Evolutionary conservation across 345 rosid species (phyloP).

Genomic region (Hibiscus trionum): DNA sequence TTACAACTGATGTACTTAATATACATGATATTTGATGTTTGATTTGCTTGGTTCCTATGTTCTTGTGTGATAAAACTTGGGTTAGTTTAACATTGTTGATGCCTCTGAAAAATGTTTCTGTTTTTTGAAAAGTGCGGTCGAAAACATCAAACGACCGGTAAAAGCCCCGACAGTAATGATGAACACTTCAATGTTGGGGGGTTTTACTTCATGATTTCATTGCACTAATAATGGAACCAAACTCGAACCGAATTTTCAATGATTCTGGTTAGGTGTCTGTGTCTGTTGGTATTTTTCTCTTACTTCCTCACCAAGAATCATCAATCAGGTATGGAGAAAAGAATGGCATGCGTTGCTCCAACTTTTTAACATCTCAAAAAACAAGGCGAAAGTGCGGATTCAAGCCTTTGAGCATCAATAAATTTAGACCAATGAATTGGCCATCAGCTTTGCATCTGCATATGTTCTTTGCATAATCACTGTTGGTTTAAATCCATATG

Average conservation of each 20-base stretch:
- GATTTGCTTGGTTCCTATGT: neutral
- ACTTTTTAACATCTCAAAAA: neutral
- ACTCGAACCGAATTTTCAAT: neutral
- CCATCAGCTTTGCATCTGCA: neutral
- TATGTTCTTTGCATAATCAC: neutral
- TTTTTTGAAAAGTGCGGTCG: too few species aligned
- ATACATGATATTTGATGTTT: neutral
- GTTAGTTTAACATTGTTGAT: neutral
- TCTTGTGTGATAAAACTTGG: neutral
- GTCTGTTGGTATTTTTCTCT: neutral
- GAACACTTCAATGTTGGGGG: too few species aligned
- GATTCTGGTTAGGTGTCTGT: neutral
- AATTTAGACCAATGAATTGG: neutral
- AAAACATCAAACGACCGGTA: too few species aligned
- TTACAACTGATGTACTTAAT: conserved; percentile 4
- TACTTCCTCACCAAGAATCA: neutral
- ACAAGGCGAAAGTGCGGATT: neutral
- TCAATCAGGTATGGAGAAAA: neutral
- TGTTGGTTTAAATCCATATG: neutral
- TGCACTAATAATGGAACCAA: too few species aligned
- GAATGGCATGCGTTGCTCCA: neutral
- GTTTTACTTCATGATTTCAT: too few species aligned
- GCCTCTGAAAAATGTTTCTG: too few species aligned
- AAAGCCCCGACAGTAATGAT: too few species aligned
- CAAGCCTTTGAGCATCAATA: neutral